Base-by-base conservation (phyloP, 441 rosid species). In the Brassica balearica region DNA sequence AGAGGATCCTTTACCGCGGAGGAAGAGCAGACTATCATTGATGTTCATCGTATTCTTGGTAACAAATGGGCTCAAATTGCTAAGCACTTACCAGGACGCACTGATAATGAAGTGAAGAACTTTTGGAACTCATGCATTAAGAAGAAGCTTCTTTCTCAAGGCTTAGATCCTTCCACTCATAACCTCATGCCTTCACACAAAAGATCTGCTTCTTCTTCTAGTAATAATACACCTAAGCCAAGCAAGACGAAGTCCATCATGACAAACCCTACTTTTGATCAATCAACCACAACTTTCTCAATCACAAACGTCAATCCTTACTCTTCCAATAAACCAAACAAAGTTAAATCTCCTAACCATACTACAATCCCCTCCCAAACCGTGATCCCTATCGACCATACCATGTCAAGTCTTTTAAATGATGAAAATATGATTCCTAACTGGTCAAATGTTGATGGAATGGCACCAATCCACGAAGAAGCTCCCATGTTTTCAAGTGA, bases 21-120 rank as follows among this genome's bases (percentile, higher is more conserved):
- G 59, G 92, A 91, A 84, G 96, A 88, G 77, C 87, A 86, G 63
- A 81, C 88, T 2, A 91, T 91, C 68, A 88, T 90, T 55, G 91
- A 90, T 69, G 88, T 84, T 23, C 96, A 91, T 73, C 88, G 92
- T 69, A 88, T 90, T 77, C 81, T 90, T 65, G 96, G 96, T 79
- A 90, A 91, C 87, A 90, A 91, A 78, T 90, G 93, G 95, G 90
- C 95, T 69, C 95, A 89, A 65, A 90, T 90, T 81, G 92, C 95
- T 1, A 90, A 89, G 77, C 95, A 90, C 67, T 80, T 90, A 1
- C 93, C 96, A 0, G 96, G 96, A 41, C 85, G 96, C 69, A 91
- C 96, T 10, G 93, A 91, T 76, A 91, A 91, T 27, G 96, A 91
- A 78, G 90, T 91, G 68, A 89, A 89, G 84, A 91, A 91, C 68